A percentile compares a stretch with the other conserved stretches of the same genome.
Evolutionary conservation across 164 flowering plant genomes (phyloP).

Genomic region (Hamamelis virginiana): DNA sequence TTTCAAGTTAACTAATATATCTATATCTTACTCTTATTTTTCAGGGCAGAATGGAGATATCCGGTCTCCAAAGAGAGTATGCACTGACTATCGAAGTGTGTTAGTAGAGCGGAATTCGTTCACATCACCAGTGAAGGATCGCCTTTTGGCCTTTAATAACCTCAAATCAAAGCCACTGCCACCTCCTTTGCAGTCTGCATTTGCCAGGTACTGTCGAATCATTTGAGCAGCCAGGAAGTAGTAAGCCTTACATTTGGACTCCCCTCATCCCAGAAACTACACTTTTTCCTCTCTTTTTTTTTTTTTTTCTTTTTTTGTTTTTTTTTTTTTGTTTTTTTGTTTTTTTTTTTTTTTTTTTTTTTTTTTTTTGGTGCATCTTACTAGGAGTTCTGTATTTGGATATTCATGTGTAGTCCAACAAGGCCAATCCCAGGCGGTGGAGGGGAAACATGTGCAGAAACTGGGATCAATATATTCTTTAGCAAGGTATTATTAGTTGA

Average conservation of each 20-base stretch:
- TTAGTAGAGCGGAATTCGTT: conserved; percentile 83
- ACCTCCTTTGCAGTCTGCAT: conserved; percentile 76
- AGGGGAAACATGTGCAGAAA: conserved; percentile 99
- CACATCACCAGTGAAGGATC: conserved; percentile 92
- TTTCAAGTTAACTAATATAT: background rate
- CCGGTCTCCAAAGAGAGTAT: conserved; percentile 84
- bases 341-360: too few species aligned
- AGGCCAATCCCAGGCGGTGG: conserved; percentile 86
- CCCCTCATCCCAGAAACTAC: too few species aligned
- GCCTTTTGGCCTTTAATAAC: conserved; percentile 50
- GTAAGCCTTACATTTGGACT: background rate
- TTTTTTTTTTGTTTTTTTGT: too few species aligned
- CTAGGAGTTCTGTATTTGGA: background rate
- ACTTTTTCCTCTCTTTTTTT: too few species aligned
- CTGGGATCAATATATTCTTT: conserved; percentile 83
- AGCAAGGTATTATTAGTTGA: conserved; percentile 76
- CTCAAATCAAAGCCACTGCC: conserved; percentile 65
- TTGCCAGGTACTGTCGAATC: conserved; percentile 71
- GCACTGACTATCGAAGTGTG: conserved; percentile 70
- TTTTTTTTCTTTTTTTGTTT: too few species aligned
- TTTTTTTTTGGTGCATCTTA: too few species aligned
- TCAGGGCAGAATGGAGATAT: conserved; percentile 74
- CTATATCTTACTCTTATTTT: conserved; percentile 1
- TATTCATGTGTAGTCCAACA: conserved; percentile 65
- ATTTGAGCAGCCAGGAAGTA: background rate